These are phyloP conservation scores for Nannochloris sp. DNA, from an alignment of 139 green algal genomes.

Conservation along the genomic window DNA sequence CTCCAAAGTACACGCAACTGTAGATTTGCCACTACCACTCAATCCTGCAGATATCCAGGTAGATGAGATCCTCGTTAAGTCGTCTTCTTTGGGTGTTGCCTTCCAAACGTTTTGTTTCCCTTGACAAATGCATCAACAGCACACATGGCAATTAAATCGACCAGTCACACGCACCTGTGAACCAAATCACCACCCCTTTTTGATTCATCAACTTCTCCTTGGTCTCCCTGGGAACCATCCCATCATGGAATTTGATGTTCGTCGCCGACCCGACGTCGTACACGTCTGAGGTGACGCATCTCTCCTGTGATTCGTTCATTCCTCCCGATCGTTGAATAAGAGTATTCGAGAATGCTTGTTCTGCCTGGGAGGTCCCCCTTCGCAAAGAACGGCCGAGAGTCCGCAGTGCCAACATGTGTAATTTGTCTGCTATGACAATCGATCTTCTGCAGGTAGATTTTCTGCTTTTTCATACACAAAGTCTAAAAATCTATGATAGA, in stretches of 20 bases:
- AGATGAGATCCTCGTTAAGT: too few relatives aligned
- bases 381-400: too few relatives aligned
- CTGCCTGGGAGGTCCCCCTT: too few relatives aligned
- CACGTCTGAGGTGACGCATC: conserved; percentile 11
- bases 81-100: too few relatives aligned
- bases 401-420: too few relatives aligned
- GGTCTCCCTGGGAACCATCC: conserved; percentile 21
- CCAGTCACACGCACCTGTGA: conserved; percentile 36
- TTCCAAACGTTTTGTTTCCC: too few relatives aligned
- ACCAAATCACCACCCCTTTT: conserved; percentile 81
- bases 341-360: too few relatives aligned
- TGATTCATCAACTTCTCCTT: conserved; percentile 79
- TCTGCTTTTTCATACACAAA: too few relatives aligned
- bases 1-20: conserved; percentile 63
- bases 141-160: neutral
- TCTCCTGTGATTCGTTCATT: conserved; percentile 3
- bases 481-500: too few relatives aligned
- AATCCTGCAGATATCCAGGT: conserved; percentile 35
- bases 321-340: too few relatives aligned
- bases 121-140: neutral
- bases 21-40: conserved; percentile 62
- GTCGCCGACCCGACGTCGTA: conserved; percentile 72
- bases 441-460: too few relatives aligned
- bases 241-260: conserved; percentile 92
- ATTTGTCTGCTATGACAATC: too few relatives aligned